phyloP scores from a whole-genome alignment of 2,329 filamentous ascomycete species.

The Ophiostoma ulmi region DNA sequence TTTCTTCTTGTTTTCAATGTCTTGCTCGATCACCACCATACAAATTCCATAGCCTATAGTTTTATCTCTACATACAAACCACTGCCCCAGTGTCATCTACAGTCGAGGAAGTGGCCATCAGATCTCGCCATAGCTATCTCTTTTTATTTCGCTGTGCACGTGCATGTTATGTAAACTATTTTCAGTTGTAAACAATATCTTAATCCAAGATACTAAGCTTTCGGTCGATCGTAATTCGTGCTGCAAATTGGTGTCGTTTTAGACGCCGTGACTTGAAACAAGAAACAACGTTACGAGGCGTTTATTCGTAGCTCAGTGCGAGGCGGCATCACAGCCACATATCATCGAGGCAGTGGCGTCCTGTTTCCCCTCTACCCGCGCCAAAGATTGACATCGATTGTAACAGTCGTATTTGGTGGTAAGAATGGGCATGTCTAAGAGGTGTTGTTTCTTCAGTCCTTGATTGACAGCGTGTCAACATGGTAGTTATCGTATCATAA shows the following conservation, averaged over 20 bases:
- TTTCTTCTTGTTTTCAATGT: neutral
- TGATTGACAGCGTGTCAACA: neutral
- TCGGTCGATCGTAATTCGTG: neutral
- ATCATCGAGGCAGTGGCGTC: neutral
- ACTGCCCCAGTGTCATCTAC: neutral
- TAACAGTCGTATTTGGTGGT: neutral
- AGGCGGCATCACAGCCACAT: neutral
- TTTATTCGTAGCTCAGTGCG: too few species aligned
- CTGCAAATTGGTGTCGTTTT: neutral
- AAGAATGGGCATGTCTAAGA: neutral
- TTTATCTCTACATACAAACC: conserved; percentile 2
- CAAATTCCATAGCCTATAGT: conserved; percentile 3
- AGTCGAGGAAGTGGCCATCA: neutral
- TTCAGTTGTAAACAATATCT: neutral
- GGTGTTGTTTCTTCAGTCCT: neutral
- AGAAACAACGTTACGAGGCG: neutral
- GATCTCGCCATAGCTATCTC: neutral
- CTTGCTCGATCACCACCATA: neutral
- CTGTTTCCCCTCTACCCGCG: neutral
- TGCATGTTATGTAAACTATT: neutral
- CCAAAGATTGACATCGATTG: neutral
- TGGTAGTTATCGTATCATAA: neutral
- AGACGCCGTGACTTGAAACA: neutral
- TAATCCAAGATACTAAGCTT: neutral
- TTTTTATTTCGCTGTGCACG: neutral